Evolutionary conservation across 768 basidiomycete genomes (phyloP).

Genomic region (Boletales sp.): DNA sequence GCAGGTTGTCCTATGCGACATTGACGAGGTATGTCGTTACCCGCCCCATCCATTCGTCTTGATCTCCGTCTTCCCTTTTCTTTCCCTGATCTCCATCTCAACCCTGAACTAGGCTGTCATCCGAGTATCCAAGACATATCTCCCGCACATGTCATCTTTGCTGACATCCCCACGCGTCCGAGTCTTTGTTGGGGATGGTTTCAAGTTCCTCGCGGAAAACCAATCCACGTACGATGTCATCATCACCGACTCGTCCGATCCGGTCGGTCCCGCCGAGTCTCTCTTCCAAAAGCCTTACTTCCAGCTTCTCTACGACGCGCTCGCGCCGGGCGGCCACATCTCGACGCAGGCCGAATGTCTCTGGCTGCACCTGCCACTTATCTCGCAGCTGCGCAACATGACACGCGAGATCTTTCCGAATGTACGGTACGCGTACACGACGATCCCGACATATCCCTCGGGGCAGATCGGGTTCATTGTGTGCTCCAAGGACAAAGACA

Average conservation of each 20-base stretch:
- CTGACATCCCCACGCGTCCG: slow-evolving; percentile 77
- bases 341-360: slow-evolving; percentile 95
- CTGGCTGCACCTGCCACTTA: slow-evolving; percentile 91
- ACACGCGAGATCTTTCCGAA: slow-evolving; percentile 74
- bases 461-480: slow-evolving; percentile 96
- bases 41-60: neutral
- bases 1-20: slow-evolving; percentile 93
- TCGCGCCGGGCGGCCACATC: slow-evolving; percentile 87
- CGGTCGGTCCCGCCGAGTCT: slow-evolving; percentile 90
- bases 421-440: slow-evolving; percentile 90
- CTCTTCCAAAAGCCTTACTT: slow-evolving; percentile 99
- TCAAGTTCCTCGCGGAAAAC: slow-evolving; percentile 92
- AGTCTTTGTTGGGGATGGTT: slow-evolving; percentile 90
- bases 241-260: slow-evolving; percentile 98
- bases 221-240: slow-evolving; percentile 91
- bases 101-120: slow-evolving; percentile 68
- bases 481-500: slow-evolving; percentile 70
- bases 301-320: slow-evolving; percentile 85
- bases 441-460: slow-evolving; percentile 97
- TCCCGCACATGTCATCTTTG: slow-evolving; percentile 90
- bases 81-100: neutral
- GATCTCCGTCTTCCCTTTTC: neutral
- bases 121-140: slow-evolving; percentile 88
- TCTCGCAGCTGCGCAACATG: slow-evolving; percentile 67
- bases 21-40: slow-evolving; percentile 70